Evolutionary conservation across 768 basidiomycete genomes (phyloP), one percentile per base, ranked within the genome.

Genomic region (Psilocybe subaeruginosa): DNA sequence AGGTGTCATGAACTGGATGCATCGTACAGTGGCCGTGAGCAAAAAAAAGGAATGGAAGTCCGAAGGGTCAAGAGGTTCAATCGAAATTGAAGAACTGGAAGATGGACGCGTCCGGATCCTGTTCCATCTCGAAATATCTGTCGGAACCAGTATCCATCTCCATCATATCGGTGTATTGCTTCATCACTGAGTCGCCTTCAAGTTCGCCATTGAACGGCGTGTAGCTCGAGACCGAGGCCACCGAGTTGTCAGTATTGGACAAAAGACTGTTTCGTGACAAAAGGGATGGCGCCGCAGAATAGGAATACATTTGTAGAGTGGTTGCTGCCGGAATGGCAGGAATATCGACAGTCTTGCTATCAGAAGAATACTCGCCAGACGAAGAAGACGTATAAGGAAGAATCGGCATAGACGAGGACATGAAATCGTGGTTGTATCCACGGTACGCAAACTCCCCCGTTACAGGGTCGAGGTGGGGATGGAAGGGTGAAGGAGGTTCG

Each of bases 381-480:
- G 14, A 43, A 12, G 14, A 43, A 8, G 41, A 43, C 4, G 41
- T 5, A 43, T 43, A 5, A 12, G 41, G 41, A 43, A 43, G 41
- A n/a, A 43, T 43, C 5, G 41, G 41, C 41, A 43, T 43, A 1
- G 41, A 39, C 37, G 37, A 8, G 8, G 37, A 12, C 41, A 43
- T 43, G 41, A 43, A 43, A 16, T 43, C 41, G n/a, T 43, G 14
- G 14, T 12, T 16, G 50, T 51, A 54, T 5, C 58, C 27, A 27
- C 65, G 61, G 45, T 60, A 61, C 12, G 60, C 66, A 33, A 66
- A 70, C 11, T 63, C 63, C 29, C 63, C 62, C 17, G 63, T 57
- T 41, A 61, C 62, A 29, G 19, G 43, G 27, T 70, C 67, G 46
- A 67, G 68, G 48, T 64, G 64, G 19, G 67, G 59, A 16, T 59